Evolutionary conservation across 257 asterid species (phyloP).

Genomic region (Nicotiana paniculata): DNA sequence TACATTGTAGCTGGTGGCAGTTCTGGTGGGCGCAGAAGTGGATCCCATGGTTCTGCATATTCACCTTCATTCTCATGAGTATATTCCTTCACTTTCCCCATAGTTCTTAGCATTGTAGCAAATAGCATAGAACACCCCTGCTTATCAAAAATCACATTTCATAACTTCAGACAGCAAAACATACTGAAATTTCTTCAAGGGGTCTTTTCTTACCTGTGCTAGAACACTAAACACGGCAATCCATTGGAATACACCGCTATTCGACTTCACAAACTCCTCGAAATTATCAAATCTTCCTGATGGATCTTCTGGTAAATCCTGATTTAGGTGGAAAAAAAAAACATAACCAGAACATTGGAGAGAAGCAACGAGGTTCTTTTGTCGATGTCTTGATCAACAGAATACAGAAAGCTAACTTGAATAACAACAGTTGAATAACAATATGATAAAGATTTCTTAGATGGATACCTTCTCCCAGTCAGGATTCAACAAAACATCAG

Average conservation of each 20-base stretch:
- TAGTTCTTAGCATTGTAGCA: conserved; percentile 39
- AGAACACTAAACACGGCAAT: conserved; percentile 28
- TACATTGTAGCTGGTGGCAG: conserved; percentile 6
- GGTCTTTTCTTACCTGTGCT: conserved; percentile 29
- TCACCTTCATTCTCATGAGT: conserved; percentile 2
- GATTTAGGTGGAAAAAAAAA: not conserved
- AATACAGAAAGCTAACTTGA: not conserved
- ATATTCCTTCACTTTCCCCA: conserved; percentile 6
- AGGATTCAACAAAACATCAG: conserved; percentile 35
- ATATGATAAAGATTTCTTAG: not conserved
- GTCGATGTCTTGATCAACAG: not conserved
- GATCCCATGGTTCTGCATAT: conserved; percentile 10
- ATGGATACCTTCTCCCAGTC: conserved; percentile 41
- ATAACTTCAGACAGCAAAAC: not conserved
- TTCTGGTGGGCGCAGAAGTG: conserved; percentile 22
- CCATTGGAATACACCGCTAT: conserved; percentile 28
- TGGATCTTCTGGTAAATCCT: conserved; percentile 43
- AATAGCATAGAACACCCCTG: conserved; percentile 47
- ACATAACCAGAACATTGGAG: not conserved
- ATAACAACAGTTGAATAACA: not conserved
- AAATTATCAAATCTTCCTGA: conserved; percentile 36
- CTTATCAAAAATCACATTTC: not conserved
- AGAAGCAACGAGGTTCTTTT: not conserved
- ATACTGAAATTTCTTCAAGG: not conserved
- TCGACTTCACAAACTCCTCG: conserved; percentile 28